Conservation (phyloP, 108 stramenopile genomes). For the Fragilaria radians region DNA sequence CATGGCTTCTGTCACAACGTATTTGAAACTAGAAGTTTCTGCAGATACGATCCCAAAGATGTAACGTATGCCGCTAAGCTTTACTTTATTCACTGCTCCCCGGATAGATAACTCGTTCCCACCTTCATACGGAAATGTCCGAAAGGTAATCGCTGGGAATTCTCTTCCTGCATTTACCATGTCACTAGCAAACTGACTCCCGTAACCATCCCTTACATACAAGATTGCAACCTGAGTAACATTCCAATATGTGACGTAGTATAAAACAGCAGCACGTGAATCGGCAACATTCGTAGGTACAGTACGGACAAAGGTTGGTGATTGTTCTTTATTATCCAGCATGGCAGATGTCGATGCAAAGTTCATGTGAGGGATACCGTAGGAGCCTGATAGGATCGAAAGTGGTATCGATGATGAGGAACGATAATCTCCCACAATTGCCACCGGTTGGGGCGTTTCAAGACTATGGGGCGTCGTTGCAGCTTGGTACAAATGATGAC, state of each 20-base stretch:
- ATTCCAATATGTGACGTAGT: constrained; percentile 15
- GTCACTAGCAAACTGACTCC: neutral
- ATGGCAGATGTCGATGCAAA: constrained; percentile 16
- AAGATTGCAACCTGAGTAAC: constrained; percentile 16
- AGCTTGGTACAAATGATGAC: neutral
- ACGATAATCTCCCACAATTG: constrained; percentile 11
- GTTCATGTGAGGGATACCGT: constrained; percentile 12
- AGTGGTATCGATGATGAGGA: constrained; percentile 6
- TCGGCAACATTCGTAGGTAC: constrained; percentile 38
- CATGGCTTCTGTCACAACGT: constrained; percentile 19
- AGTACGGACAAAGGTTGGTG: constrained; percentile 36
- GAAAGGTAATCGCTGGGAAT: neutral
- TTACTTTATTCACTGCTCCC: neutral
- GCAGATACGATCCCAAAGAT: constrained; percentile 1
- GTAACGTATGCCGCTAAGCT: neutral
- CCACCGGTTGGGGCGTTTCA: constrained; percentile 7
- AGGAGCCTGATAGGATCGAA: constrained; percentile 15
- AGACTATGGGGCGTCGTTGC: neutral
- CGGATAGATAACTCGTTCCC: neutral
- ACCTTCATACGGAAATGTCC: neutral
- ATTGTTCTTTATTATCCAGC: constrained; percentile 33
- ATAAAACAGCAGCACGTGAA: constrained; percentile 13
- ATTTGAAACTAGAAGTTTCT: neutral
- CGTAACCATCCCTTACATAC: constrained; percentile 7
- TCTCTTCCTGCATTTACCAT: neutral